A percentile compares a stretch with the other conserved stretches of the same genome.
These are phyloP conservation scores for Coemansia sp. DNA, from an alignment of 192 early-diverging fungal species.

Conservation along the genomic window DNA sequence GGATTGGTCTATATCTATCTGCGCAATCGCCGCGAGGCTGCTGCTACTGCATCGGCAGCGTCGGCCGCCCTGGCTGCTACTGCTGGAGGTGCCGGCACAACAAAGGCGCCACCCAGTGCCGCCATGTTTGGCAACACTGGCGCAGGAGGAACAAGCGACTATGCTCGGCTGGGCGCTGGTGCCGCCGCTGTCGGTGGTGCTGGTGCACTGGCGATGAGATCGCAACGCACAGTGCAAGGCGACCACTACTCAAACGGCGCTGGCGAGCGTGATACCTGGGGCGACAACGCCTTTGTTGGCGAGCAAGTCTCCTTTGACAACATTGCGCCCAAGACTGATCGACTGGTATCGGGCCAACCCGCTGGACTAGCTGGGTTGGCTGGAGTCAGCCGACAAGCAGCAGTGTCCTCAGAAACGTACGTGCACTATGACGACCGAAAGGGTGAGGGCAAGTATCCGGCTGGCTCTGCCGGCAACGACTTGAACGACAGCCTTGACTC, in stretches of 20 bases:
- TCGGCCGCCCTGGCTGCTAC: conserved; percentile 53
- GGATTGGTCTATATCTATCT: conserved; percentile 61
- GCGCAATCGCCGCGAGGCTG: conserved; percentile 57
- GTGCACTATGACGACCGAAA: conserved; percentile 38
- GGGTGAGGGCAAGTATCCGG: conserved; percentile 16
- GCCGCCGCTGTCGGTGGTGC: conserved; percentile 21
- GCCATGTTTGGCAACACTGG: conserved; percentile 18
- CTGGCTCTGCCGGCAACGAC: conserved; percentile 9
- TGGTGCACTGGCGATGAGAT: conserved; percentile 23
- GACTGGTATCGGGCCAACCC: conserved; percentile 38
- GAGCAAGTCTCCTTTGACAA: conserved; percentile 53
- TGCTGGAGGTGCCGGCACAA: conserved; percentile 26
- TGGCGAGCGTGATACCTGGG: conserved; percentile 36
- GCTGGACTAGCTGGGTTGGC: conserved; percentile 38
- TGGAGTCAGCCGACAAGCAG: conserved; percentile 43
- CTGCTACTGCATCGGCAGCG: conserved; percentile 52
- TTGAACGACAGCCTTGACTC: conserved; percentile 52
- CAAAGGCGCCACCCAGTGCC: conserved; percentile 27
- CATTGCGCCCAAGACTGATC: conserved; percentile 44
- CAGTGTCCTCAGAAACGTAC: conserved; percentile 51
- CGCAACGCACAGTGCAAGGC: conserved; percentile 17
- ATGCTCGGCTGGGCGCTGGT: conserved; percentile 1
- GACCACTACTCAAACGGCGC: conserved; percentile 13
- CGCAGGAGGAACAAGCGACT: background rate
- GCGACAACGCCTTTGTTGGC: conserved; percentile 31